Percentiles rank a stretch among this genome's conserved stretches.
Conservation (phyloP, 495 filamentous ascomycete species). For the Aspergillus kassunensis region DNA sequence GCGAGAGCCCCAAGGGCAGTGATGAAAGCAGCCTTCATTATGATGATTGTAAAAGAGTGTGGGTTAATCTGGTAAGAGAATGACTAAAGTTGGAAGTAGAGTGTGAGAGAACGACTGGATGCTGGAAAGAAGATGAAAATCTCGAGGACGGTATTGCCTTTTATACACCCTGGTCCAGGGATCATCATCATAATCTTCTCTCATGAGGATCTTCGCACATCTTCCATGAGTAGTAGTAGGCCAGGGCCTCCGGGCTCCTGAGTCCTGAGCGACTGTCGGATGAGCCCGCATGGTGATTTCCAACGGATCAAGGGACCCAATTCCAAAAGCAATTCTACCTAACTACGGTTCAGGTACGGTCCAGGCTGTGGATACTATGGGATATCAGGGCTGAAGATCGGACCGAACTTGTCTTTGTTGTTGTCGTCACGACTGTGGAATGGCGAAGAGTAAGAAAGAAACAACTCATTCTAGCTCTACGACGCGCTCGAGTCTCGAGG, state of each 20-base stretch:
- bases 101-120: conserved; percentile 18
- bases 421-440: too few relatives aligned
- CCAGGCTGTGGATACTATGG: not conserved
- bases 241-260: not conserved
- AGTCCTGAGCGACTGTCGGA: not conserved
- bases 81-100: conserved; percentile 28
- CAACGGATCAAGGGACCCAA: not conserved
- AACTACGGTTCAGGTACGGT: not conserved
- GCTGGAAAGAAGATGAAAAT: conserved; percentile 7
- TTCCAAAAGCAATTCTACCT: not conserved
- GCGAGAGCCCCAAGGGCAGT: conserved; percentile 33
- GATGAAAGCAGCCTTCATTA: conserved; percentile 37
- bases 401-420: too few relatives aligned
- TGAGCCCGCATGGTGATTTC: not conserved
- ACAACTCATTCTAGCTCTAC: too few relatives aligned
- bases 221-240: not conserved
- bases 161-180: conserved; percentile 13
- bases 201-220: not conserved
- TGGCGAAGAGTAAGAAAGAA: too few relatives aligned
- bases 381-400: not conserved
- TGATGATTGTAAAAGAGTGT: conserved; percentile 19
- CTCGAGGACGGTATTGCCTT: conserved; percentile 2
- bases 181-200: not conserved
- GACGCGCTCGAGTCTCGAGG: too few relatives aligned
- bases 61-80: conserved; percentile 16